phyloP scores from a whole-genome alignment of 441 rosid species.

The Croton laevigatus region DNA sequence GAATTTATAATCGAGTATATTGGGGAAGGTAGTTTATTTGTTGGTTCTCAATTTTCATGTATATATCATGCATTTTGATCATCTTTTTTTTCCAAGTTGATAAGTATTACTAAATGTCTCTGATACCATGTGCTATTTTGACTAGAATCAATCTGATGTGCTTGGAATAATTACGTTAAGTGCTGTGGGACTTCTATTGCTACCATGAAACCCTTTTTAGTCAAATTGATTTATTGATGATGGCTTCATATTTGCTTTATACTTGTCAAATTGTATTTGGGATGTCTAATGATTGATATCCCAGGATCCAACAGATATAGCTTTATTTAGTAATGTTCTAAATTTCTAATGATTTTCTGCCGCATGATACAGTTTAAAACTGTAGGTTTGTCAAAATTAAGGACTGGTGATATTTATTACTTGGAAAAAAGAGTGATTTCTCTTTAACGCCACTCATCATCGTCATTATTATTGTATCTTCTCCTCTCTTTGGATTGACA shows the following conservation, averaged over 20 bases:
- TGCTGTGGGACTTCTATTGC: neutral
- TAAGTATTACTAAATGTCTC: neutral
- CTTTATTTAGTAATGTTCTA: neutral
- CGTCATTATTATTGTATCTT: neutral
- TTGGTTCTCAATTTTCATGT: neutral
- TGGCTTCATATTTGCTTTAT: neutral
- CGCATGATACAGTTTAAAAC: neutral
- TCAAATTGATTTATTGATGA: neutral
- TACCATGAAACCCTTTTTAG: neutral
- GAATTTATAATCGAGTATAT: conserved; percentile 87
- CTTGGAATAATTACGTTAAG: neutral
- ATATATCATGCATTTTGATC: conserved; percentile 2
- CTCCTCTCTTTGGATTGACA: neutral
- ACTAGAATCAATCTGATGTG: neutral
- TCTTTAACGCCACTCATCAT: neutral
- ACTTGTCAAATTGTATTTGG: neutral
- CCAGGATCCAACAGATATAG: neutral
- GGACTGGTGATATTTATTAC: neutral
- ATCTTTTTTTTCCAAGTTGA: neutral
- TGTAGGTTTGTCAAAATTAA: neutral
- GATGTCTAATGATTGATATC: neutral
- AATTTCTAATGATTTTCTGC: neutral
- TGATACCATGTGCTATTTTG: neutral
- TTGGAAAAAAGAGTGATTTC: neutral
- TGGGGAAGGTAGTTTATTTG: conserved; percentile 73